Evolutionary conservation across 1,139 yeast species (phyloP), one percentile per base, ranked within the genome.

Genomic region (Geotrichum armillariae): DNA sequence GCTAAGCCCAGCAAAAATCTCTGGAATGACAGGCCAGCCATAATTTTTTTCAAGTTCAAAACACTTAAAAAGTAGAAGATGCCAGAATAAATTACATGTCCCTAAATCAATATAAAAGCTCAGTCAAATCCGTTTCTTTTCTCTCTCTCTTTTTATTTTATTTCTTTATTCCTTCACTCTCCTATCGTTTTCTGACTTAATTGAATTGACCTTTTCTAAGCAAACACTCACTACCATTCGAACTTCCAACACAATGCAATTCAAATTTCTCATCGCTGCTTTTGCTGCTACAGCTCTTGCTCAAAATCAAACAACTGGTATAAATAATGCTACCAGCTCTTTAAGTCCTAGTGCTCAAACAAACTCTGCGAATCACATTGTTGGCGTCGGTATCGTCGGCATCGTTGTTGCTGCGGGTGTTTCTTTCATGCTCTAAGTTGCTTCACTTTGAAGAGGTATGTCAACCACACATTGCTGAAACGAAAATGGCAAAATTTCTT

Each of bases 331-430:
- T 43, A 54, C 56, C 52, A 43, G 47, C 48, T 67, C 63, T 52
- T 7, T 11, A 7, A 25, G 29, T 25, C 29, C 29, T 7, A 60
- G 71, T 56, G 67, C 41, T 36, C 69, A 76, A 51, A 71, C 75
- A 61, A 80, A 78, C 70, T 80, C 80, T 63, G 80, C 80, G 60
- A 76, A 72, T 64, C 74, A 78, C 73, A 74, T 77, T 55, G 69
- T 73, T 64, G 73, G 75, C 69, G 83, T 82, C 63, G 83, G 83
- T 72, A 75, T 78, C 65, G 75, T 81, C 68, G 87, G 85, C 72
- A 87, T 85, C 67, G 85, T 82, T 66, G 82, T 81, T 59, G 87
- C 85, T 61, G 87, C 85, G 63, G 86, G 85, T 72, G 79, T 80
- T 64, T 86, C 83, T 67, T 75, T 82, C 70, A 74, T 80, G 66